Evolutionary conservation across 2,329 filamentous ascomycete genomes (phyloP), one percentile per base, ranked within the genome.

Genomic region (Phialemonium atrogriseum): DNA sequence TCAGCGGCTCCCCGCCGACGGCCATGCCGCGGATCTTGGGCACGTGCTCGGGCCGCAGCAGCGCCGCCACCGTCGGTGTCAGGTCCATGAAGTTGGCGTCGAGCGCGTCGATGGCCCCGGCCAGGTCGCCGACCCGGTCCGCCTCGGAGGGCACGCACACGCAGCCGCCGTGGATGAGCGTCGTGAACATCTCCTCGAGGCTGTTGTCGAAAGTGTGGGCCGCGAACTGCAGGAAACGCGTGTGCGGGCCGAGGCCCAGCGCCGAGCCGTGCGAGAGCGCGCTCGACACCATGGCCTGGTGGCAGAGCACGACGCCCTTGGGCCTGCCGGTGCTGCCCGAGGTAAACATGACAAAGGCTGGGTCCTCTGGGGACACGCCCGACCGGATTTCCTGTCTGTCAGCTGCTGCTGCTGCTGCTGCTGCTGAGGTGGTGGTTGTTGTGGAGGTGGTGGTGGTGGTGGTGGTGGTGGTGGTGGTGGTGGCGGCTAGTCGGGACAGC

Each of bases 301-400:
- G 66, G 2, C 60, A 59, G 35, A 68, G 56, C 27, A 77, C 60
- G 4, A 78, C 73, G 14, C 75, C 76, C 54, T 80, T 80, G 2
- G 75, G 76, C 36, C 66, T 68, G 6, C 76, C 75, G 0, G 76
- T 80, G 37, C 72, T 79, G 10, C 75, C 75, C 1, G 74, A 79
- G 9, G 75, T 80, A 47, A 78, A 80, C 45, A 79, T 76, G 43
- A 78, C n/a, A 13, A 21, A 21, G n/a, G 27, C 17, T 4, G 24
- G 24, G 12, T 26, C 24, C 7, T 9, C 9, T 7, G 7, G 24
- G 24, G 24, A 7, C 7, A 26, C 24, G 14, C 24, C 24, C n/a
- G n/a, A n/a, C n/a, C n/a, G n/a, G n/a, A n/a, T n/a, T n/a, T n/a
- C n/a, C n/a, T n/a, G n/a, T n/a, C n/a, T n/a, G n/a, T n/a, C n/a